These are phyloP conservation scores for Ambrosia trifida DNA, from an alignment of 129 eudicot species.

Conservation along the genomic window DNA sequence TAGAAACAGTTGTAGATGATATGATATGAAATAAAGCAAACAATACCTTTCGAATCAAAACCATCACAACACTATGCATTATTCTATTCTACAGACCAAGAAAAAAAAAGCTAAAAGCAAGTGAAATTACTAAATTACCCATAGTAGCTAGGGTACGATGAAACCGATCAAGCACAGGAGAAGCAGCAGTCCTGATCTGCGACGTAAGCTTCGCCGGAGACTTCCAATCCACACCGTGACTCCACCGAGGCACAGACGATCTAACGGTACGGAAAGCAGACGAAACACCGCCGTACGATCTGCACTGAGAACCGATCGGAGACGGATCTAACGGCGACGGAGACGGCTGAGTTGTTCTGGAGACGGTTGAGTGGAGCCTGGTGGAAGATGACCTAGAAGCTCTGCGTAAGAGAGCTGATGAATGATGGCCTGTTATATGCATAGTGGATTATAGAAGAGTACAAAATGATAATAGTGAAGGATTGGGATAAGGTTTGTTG, in stretches of 20 bases:
- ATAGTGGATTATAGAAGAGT: slow-evolving; percentile 32
- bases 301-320: slow-evolving; percentile 19
- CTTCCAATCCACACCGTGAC: slow-evolving; percentile 88
- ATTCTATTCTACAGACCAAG: neutral
- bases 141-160: slow-evolving; percentile 72
- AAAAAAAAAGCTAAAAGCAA: neutral
- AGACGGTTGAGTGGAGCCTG: slow-evolving; percentile 26
- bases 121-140: slow-evolving; percentile 51
- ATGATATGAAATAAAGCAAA: slow-evolving; percentile 2
- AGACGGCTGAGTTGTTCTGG: slow-evolving; percentile 6
- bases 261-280: slow-evolving; percentile 48
- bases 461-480: slow-evolving; percentile 10
- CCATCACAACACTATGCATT: slow-evolving; percentile 5
- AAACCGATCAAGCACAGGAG: slow-evolving; percentile 64
- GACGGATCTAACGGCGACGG: slow-evolving; percentile 15
- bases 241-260: slow-evolving; percentile 62
- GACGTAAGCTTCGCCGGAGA: slow-evolving; percentile 65
- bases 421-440: slow-evolving; percentile 52
- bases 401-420: slow-evolving; percentile 55
- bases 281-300: slow-evolving; percentile 32
- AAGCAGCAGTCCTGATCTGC: slow-evolving; percentile 59
- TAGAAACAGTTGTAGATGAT: neutral
- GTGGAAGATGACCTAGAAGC: slow-evolving; percentile 37
- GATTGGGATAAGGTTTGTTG: slow-evolving; percentile 25
- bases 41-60: slow-evolving; percentile 1